Base-by-base conservation (phyloP, 331 rosid genomes). In the Quercus phellos region DNA sequence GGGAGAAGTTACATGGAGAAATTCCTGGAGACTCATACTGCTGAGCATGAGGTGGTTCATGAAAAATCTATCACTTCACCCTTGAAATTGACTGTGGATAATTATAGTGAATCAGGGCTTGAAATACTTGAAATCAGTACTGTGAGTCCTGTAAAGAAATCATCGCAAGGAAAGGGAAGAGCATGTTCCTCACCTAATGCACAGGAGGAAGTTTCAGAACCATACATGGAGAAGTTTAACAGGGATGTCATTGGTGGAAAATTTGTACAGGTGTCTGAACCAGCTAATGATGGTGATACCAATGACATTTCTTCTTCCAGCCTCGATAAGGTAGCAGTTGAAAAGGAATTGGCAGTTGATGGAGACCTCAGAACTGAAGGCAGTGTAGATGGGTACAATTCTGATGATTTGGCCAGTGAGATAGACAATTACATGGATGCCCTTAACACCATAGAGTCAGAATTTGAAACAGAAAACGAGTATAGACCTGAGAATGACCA, bases 381-480 rank as follows among this genome's bases (percentile, higher is more conserved):
- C 80, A 81, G 75, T 83, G 51, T 82, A 18, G 84, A 85, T 64
- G 88, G 87, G 10, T 89, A 87, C 75, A 89, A 50, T 75, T 96
- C 92, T 83, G 96, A 88, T 82, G 93, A 87, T 71, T 59, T 87
- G 70, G 84, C 79, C 53, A 88, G 98, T 76, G 98, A 93, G 86
- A 90, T 89, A 83, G 98, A 93, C 77, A 90, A 89, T 84, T 91
- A 93, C 64, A 58, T 83, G 91, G 94, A 96, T 85, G 98, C 96
- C 68, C 89, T 93, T 75, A 84, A 90, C 78, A 89, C 86, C 72
- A 77, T 95, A 76, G 97, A 91, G 50, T 90, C 91, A 29, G 97
- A 96, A 85, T 18, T 90, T 63, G 96, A 93, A 70, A 72, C 77
- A 30, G 93, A 91, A 68, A 87, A 87, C 80, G 94, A 89, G 71